A percentile compares a stretch with the other conserved stretches of the same genome.
phyloP scores from a whole-genome alignment of 2,329 filamentous ascomycete species.

The Aspergillus sp. region DNA sequence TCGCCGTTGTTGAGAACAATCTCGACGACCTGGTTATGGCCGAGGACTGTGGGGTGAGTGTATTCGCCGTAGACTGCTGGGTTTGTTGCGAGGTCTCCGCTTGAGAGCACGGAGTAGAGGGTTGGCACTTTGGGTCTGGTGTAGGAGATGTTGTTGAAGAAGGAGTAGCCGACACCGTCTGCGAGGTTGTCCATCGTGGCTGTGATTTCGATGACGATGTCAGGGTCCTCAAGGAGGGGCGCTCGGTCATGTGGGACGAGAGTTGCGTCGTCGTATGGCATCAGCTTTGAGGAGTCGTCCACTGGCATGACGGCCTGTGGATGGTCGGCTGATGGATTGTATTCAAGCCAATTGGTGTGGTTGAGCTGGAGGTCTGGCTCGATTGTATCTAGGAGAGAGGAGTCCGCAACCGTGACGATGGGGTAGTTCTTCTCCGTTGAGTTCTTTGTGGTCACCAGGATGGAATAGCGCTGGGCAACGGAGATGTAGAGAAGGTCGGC shows the following conservation, averaged over 20 bases:
- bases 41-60: constrained; percentile 63
- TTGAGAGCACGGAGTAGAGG: constrained; percentile 71
- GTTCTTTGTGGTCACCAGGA: constrained; percentile 61
- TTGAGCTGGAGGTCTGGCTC: constrained; percentile 37
- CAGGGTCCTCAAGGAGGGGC: constrained; percentile 29
- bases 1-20: constrained; percentile 39
- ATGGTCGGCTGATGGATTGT: constrained; percentile 49
- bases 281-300: constrained; percentile 40
- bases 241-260: constrained; percentile 26
- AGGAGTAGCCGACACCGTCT: constrained; percentile 58
- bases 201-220: constrained; percentile 44
- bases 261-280: constrained; percentile 66
- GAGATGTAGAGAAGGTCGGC: constrained; percentile 63
- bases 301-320: constrained; percentile 57
- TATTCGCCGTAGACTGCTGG: constrained; percentile 67
- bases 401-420: constrained; percentile 47
- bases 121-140: constrained; percentile 72
- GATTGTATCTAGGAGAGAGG: neutral
- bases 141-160: constrained; percentile 78
- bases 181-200: constrained; percentile 60
- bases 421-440: constrained; percentile 64
- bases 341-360: constrained; percentile 50
- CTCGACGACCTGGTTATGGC: constrained; percentile 53
- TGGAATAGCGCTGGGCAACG: constrained; percentile 61
- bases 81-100: constrained; percentile 57